Conservation (phyloP, 2,329 filamentous ascomycete genomes). For the Aspergillus arachidicola region DNA sequence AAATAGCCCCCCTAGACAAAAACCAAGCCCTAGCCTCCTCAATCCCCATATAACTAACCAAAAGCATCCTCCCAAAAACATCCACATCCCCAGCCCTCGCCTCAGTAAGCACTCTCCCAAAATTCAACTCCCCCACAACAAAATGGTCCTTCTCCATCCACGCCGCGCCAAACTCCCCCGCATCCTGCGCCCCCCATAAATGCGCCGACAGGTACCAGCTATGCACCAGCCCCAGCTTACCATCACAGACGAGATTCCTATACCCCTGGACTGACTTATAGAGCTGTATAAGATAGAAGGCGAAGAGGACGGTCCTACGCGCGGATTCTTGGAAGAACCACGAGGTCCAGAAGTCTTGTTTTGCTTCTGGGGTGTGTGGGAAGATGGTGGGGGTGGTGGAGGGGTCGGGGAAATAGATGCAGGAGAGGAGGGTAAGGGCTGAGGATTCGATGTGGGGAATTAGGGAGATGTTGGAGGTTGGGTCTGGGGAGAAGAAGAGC, state of each 20-base stretch:
- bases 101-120: slow-evolving; percentile 19
- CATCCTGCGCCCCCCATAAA: slow-evolving; percentile 30
- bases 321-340: slow-evolving; percentile 60
- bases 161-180: slow-evolving; percentile 32
- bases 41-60: slow-evolving; percentile 29
- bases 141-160: slow-evolving; percentile 31
- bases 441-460: slow-evolving; percentile 32
- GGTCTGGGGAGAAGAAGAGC: slow-evolving; percentile 55
- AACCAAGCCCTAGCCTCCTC: slow-evolving; percentile 32
- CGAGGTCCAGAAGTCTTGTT: slow-evolving; percentile 51
- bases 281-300: slow-evolving; percentile 48
- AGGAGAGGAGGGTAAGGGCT: slow-evolving; percentile 21
- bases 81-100: slow-evolving; percentile 32
- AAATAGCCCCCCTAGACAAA: slow-evolving; percentile 19
- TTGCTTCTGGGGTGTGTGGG: slow-evolving; percentile 42
- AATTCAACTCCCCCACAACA: slow-evolving; percentile 29
- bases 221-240: slow-evolving; percentile 28
- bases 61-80: slow-evolving; percentile 30
- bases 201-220: slow-evolving; percentile 34
- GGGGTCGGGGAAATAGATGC: slow-evolving; percentile 23
- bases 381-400: slow-evolving; percentile 7
- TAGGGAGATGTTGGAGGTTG: slow-evolving; percentile 44
- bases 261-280: slow-evolving; percentile 26
- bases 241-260: slow-evolving; percentile 24
- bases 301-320: slow-evolving; percentile 54